phyloP scores from a whole-genome alignment of 768 basidiomycete species.

The Rhodotorula babjevae region DNA sequence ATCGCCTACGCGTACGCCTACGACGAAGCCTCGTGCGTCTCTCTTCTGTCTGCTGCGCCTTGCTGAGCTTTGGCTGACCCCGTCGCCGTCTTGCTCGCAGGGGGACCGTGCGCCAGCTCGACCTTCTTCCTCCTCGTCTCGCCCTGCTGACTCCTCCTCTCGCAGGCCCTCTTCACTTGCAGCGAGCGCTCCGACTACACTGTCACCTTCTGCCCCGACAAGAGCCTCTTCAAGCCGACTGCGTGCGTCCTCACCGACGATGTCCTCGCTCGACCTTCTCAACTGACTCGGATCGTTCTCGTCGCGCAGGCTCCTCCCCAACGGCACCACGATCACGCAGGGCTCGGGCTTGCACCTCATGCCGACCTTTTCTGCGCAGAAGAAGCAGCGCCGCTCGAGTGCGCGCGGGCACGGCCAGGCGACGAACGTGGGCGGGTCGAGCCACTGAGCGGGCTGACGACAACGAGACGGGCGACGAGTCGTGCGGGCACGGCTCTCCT shows the following conservation, averaged over 20 bases:
- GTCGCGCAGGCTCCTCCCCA: constrained; percentile 6
- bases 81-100: no score
- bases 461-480: no score
- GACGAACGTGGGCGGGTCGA: no score
- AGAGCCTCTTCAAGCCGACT: constrained; percentile 3
- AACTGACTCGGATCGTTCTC: neutral
- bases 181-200: constrained; percentile 1
- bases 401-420: no score
- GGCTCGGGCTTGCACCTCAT: neutral
- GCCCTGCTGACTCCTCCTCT: neutral
- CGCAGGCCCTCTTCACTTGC: constrained; percentile 25
- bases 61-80: no score
- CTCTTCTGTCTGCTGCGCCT: no score
- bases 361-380: neutral
- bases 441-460: no score
- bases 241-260: neutral
- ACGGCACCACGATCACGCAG: constrained; percentile 5
- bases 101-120: neutral
- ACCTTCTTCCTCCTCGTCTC: neutral
- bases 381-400: neutral
- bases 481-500: no score
- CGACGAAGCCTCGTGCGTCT: constrained; percentile 2
- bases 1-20: neutral
- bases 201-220: constrained; percentile 13
- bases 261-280: neutral